Conservation (phyloP, 768 basidiomycete species). For the Xerocomellus amylosporus region DNA sequence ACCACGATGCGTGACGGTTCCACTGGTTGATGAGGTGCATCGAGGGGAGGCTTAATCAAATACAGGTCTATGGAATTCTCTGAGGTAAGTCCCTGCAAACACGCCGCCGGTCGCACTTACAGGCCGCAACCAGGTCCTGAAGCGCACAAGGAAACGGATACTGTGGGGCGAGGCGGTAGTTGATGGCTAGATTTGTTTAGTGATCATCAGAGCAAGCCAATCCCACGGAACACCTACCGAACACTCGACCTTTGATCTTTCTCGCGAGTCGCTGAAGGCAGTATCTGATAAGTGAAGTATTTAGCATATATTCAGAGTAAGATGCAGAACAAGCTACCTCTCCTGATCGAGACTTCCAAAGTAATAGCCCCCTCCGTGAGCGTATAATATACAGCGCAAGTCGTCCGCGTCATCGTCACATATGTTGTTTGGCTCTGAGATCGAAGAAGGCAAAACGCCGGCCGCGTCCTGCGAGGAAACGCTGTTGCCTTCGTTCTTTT, state of each 20-base stretch:
- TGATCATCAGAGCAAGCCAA: neutral
- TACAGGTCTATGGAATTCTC: conserved; percentile 61
- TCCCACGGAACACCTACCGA: conserved; percentile 45
- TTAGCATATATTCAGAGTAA: conserved; percentile 8
- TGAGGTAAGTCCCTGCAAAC: neutral
- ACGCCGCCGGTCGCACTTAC: conserved; percentile 39
- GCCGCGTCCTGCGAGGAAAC: conserved; percentile 16
- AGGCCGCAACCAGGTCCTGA: conserved; percentile 87
- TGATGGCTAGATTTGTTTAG: conserved; percentile 51
- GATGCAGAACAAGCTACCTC: conserved; percentile 37
- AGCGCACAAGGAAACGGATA: conserved; percentile 94
- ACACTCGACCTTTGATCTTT: conserved; percentile 89
- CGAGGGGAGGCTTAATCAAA: conserved; percentile 83
- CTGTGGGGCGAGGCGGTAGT: conserved; percentile 89
- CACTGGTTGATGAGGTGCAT: conserved; percentile 72
- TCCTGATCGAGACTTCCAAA: conserved; percentile 81
- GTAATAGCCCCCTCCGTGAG: conserved; percentile 84
- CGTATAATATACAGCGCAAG: conserved; percentile 79
- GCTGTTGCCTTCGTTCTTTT: conserved; percentile 22
- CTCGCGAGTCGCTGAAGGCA: conserved; percentile 82
- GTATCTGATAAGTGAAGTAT: conserved; percentile 41
- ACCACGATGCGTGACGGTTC: conserved; percentile 80
- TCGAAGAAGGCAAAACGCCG: conserved; percentile 15
- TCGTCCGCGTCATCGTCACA: conserved; percentile 76
- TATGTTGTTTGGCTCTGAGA: conserved; percentile 31